These are phyloP conservation scores for Microsporum canis DNA, from an alignment of 2,329 filamentous ascomycete genomes.

Conservation along the genomic window DNA sequence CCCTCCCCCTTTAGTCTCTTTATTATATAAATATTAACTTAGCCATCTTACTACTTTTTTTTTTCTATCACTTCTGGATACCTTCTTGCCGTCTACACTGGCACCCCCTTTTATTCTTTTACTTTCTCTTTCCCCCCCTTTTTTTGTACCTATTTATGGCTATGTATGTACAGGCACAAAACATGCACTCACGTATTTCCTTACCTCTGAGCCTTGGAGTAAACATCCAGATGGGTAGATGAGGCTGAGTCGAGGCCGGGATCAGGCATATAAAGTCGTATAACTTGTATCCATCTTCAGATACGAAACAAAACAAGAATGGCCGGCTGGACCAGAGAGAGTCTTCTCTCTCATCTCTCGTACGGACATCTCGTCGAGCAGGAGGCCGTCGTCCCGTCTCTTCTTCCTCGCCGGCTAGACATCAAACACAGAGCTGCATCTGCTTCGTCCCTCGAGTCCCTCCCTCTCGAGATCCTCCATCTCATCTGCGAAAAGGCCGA, in stretches of 20 bases:
- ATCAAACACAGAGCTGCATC: neutral
- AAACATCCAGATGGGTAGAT: neutral
- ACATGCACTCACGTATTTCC: neutral
- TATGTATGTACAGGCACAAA: neutral
- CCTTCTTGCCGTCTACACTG: neutral
- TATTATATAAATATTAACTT: neutral
- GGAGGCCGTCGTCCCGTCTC: neutral
- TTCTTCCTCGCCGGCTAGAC: neutral
- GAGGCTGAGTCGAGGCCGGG: neutral
- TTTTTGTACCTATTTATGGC: neutral
- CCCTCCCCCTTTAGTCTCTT: neutral
- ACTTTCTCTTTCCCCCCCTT: neutral
- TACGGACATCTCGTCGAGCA: neutral
- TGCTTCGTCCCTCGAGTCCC: neutral
- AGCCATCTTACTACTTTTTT: neutral
- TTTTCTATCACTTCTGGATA: neutral
- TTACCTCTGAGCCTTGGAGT: neutral
- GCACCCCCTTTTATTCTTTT: neutral
- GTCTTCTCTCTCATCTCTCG: neutral
- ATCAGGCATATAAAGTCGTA: neutral
- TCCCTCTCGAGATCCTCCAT: conserved; percentile 20
- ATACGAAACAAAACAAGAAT: neutral
- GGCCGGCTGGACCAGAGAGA: neutral
- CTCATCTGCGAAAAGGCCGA: conserved; percentile 19
- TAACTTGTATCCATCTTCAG: neutral